phyloP scores from a whole-genome alignment of 2,329 filamentous ascomycete species.

The Bipolaris victoriae region DNA sequence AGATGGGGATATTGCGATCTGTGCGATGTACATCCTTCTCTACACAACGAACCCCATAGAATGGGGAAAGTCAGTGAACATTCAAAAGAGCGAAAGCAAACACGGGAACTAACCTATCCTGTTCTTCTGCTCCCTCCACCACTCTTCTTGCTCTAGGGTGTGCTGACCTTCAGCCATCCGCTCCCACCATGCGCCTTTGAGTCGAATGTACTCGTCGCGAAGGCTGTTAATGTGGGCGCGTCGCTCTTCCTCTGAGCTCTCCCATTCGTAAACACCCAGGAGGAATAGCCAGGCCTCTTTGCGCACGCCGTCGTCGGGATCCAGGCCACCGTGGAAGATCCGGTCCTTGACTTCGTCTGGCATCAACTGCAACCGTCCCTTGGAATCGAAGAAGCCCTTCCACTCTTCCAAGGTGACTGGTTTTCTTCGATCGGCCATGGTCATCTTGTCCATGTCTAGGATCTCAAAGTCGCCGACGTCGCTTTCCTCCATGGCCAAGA shows the following conservation, averaged over 20 bases:
- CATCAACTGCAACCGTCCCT: slow-evolving; percentile 78
- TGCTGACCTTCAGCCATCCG: slow-evolving; percentile 81
- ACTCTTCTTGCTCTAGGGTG: slow-evolving; percentile 82
- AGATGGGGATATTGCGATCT: slow-evolving; percentile 92
- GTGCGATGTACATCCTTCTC: slow-evolving; percentile 99
- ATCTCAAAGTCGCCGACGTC: slow-evolving; percentile 96
- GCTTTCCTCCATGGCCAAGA: slow-evolving; percentile 91
- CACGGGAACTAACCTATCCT: slow-evolving; percentile 76
- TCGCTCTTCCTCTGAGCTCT: slow-evolving; percentile 84
- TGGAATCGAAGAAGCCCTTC: slow-evolving; percentile 85
- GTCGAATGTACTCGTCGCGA: slow-evolving; percentile 88
- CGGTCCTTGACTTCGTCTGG: slow-evolving; percentile 94
- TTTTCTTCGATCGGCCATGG: slow-evolving; percentile 76
- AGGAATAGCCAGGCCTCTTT: slow-evolving; percentile 98
- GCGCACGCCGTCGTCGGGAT: slow-evolving; percentile 85
- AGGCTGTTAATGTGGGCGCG: slow-evolving; percentile 82
- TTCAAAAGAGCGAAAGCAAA: neutral
- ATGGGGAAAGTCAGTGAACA: slow-evolving; percentile 57
- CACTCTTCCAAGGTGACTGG: slow-evolving; percentile 83
- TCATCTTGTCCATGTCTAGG: slow-evolving; percentile 77
- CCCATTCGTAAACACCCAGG: slow-evolving; percentile 90
- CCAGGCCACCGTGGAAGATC: slow-evolving; percentile 93
- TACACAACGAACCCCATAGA: slow-evolving; percentile 63
- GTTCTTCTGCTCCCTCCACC: slow-evolving; percentile 93
- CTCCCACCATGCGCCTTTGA: slow-evolving; percentile 98